phyloP scores from a whole-genome alignment of 306 rosid species.

The Fragaria ananassa region DNA sequence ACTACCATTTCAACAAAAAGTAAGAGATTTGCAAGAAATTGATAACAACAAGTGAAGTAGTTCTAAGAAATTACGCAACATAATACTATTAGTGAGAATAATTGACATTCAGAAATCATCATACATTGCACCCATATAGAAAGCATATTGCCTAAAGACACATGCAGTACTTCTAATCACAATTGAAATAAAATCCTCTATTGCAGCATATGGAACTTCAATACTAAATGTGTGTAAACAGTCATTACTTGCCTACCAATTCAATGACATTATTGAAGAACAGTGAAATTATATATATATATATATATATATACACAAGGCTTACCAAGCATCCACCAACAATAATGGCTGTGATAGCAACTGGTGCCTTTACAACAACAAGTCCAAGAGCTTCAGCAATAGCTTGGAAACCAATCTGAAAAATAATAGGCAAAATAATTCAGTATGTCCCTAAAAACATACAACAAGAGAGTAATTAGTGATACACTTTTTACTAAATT shows the following conservation, averaged over 20 bases:
- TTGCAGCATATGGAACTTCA: neutral
- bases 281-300: neutral
- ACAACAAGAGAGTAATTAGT: neutral
- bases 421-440: conserved; percentile 23
- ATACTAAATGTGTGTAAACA: neutral
- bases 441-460: conserved; percentile 16
- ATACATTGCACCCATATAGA: neutral
- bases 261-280: neutral
- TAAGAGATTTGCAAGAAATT: too few species aligned
- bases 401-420: conserved; percentile 98
- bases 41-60: neutral
- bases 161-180: neutral
- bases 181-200: neutral
- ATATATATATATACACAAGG: neutral
- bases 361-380: conserved; percentile 93
- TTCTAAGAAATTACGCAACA: neutral
- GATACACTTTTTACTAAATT: too few species aligned
- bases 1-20: too few species aligned
- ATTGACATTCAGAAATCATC: conserved; percentile 21
- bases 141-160: neutral
- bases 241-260: neutral
- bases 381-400: conserved; percentile 99
- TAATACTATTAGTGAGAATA: neutral
- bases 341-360: conserved; percentile 93
- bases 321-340: conserved; percentile 99